phyloP scores from a whole-genome alignment of 164 flowering plant genomes.

The Annona squamosa region DNA sequence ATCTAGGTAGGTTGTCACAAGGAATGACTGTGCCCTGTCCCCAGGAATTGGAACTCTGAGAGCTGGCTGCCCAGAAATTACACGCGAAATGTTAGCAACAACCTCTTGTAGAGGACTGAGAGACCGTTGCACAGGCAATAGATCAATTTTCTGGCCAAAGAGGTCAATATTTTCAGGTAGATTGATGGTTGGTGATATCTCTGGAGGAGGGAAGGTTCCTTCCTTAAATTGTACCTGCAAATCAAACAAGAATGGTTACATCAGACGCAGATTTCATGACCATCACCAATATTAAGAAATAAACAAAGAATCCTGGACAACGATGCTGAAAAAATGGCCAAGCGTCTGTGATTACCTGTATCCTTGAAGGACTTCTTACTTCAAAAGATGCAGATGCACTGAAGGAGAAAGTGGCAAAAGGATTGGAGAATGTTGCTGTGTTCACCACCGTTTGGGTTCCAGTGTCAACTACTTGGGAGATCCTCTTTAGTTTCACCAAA shows the following conservation, averaged over 20 bases:
- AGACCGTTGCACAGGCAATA: constrained; percentile 54
- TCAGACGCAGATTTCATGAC: background rate
- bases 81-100: constrained; percentile 49
- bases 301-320: background rate
- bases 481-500: constrained; percentile 59
- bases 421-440: constrained; percentile 54
- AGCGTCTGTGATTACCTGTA: constrained; percentile 50
- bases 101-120: constrained; percentile 61
- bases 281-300: background rate
- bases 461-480: constrained; percentile 60
- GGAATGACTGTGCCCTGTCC: constrained; percentile 66
- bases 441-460: constrained; percentile 51
- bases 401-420: constrained; percentile 71
- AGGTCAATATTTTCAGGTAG: constrained; percentile 65
- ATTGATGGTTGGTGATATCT: constrained; percentile 55
- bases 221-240: constrained; percentile 81
- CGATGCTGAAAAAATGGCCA: background rate
- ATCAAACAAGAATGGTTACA: background rate
- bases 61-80: constrained; percentile 78
- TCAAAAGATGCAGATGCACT: constrained; percentile 88
- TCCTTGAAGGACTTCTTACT: constrained; percentile 79
- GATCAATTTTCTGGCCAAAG: constrained; percentile 68
- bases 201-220: constrained; percentile 76
- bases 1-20: constrained; percentile 77
- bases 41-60: constrained; percentile 77